Conservation (phyloP, 345 rosid species). For the Citrus hindsii region DNA sequence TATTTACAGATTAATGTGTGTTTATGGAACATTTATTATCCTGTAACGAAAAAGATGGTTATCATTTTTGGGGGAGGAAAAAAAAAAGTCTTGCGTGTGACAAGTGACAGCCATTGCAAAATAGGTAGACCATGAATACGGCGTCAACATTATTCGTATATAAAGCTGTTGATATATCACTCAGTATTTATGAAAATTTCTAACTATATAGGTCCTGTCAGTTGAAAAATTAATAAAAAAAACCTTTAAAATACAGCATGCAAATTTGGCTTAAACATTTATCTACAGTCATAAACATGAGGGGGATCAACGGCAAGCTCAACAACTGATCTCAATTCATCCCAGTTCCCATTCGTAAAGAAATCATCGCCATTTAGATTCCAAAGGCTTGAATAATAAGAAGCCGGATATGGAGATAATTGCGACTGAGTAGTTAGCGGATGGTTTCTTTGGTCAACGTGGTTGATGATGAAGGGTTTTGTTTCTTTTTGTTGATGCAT, state of each 20-base stretch:
- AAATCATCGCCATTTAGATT: constrained; percentile 39
- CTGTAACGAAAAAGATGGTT: too few relatives aligned
- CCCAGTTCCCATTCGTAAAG: constrained; percentile 55
- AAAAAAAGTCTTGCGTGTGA: too few relatives aligned
- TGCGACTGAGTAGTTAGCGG: constrained; percentile 14
- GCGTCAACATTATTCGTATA: too few relatives aligned
- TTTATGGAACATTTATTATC: too few relatives aligned
- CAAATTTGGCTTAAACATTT: not conserved
- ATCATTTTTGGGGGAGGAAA: too few relatives aligned
- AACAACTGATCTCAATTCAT: constrained; percentile 64
- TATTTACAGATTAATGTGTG: too few relatives aligned
- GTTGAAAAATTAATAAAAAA: not conserved
- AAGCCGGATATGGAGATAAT: constrained; percentile 15
- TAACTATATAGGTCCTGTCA: not conserved
- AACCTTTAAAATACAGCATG: not conserved
- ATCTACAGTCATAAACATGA: constrained; percentile 14
- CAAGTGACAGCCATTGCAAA: too few relatives aligned
- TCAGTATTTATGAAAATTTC: not conserved
- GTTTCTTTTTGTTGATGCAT: constrained; percentile 7
- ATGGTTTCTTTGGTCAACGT: constrained; percentile 23
- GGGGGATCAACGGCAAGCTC: constrained; percentile 29
- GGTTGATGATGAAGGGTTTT: constrained; percentile 18
- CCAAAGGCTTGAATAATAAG: constrained; percentile 29
- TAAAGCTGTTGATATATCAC: not conserved
- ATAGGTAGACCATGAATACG: too few relatives aligned